A percentile compares a stretch with the other conserved stretches of the same genome.
Conservation (phyloP, 176 grass and related monocot genomes). For the maize (Zea mays) region DNA sequence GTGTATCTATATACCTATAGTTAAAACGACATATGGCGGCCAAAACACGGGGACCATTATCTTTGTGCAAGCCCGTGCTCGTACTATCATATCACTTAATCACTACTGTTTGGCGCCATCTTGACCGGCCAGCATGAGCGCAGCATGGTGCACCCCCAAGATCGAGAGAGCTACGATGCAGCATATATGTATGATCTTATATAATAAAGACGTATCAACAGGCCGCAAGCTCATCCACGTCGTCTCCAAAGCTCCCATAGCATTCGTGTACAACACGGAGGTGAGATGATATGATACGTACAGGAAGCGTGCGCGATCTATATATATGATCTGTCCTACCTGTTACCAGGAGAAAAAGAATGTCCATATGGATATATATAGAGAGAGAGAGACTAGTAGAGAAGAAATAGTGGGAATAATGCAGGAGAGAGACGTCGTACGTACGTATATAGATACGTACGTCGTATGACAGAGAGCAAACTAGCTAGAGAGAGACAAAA, state of each 20-base stretch:
- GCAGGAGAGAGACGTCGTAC: background rate
- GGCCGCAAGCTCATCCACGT: slow-evolving; percentile 1
- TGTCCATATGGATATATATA: background rate
- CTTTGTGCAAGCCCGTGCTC: slow-evolving; percentile 17
- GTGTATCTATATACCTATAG: background rate
- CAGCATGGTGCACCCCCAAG: background rate
- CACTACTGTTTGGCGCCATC: background rate
- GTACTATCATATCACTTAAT: background rate
- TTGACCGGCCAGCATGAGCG: background rate
- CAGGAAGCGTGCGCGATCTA: background rate
- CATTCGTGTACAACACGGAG: background rate
- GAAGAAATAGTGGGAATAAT: too few relatives aligned
- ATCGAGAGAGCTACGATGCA: too few relatives aligned
- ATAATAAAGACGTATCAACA: background rate
- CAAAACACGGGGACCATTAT: background rate
- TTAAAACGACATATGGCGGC: background rate
- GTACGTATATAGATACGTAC: background rate
- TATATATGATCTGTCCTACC: background rate
- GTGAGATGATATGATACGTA: background rate
- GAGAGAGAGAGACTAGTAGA: background rate
- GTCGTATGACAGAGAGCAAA: background rate
- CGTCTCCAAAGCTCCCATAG: background rate
- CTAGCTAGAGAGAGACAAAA: background rate
- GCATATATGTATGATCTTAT: too few relatives aligned
- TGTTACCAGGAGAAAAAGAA: background rate